Percentiles rank a stretch among this genome's conserved stretches.
Evolutionary conservation across 805 yeast genomes (phyloP).

Genomic region (Candida ovalis): DNA sequence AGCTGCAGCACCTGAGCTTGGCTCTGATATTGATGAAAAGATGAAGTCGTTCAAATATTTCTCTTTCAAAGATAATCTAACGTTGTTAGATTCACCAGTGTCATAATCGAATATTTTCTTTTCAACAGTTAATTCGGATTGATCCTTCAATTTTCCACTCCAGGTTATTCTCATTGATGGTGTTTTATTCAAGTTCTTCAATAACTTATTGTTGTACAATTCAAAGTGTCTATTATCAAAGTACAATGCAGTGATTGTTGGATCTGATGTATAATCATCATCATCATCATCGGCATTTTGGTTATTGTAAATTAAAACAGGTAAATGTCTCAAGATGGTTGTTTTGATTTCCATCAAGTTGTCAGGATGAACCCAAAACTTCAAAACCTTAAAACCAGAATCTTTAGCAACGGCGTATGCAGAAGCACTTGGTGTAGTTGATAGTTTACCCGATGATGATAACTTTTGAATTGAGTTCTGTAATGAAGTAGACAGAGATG

Average conservation of each 20-base stretch:
- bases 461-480: constrained; percentile 46
- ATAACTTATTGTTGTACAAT: constrained; percentile 78
- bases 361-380: constrained; percentile 97
- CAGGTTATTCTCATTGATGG: constrained; percentile 85
- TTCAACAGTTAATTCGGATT: constrained; percentile 78
- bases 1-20: constrained; percentile 10
- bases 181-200: constrained; percentile 54
- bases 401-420: constrained; percentile 14
- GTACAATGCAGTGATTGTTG: constrained; percentile 80
- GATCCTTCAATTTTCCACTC: constrained; percentile 78
- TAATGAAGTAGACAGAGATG: constrained; percentile 33
- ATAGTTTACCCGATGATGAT: constrained; percentile 36
- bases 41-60: constrained; percentile 77
- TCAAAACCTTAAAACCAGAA: constrained; percentile 54
- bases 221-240: constrained; percentile 83
- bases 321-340: constrained; percentile 87
- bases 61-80: constrained; percentile 69
- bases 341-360: constrained; percentile 96
- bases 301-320: constrained; percentile 75
- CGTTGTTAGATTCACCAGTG: constrained; percentile 44
- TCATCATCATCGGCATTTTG: constrained; percentile 41
- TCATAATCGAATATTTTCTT: constrained; percentile 66
- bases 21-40: constrained; percentile 9
- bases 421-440: constrained; percentile 31
- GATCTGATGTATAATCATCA: constrained; percentile 60